Evolutionary conservation across 371 early-diverging fungal species (phyloP).

Genomic region (Syncephalastrum monosporum): DNA sequence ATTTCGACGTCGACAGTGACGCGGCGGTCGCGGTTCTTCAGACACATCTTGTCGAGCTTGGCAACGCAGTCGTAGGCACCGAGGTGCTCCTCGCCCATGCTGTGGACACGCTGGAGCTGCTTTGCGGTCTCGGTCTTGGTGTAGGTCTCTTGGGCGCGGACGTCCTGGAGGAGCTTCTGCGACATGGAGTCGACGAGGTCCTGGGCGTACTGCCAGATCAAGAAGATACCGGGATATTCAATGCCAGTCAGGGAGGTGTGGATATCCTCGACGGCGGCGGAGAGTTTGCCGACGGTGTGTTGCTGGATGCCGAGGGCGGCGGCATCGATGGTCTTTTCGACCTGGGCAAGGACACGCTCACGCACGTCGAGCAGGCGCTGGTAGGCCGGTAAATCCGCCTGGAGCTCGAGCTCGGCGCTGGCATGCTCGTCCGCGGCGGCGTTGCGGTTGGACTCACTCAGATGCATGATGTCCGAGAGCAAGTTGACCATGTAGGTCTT

Average conservation of each 20-base stretch:
- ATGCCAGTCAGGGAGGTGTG: slow-evolving; percentile 64
- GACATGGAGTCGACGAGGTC: slow-evolving; percentile 72
- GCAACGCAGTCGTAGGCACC: slow-evolving; percentile 39
- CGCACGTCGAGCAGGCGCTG: slow-evolving; percentile 53
- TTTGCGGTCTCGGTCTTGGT: slow-evolving; percentile 63
- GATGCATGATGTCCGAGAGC: slow-evolving; percentile 61
- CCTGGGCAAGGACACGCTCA: slow-evolving; percentile 59
- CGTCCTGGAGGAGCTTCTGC: slow-evolving; percentile 59
- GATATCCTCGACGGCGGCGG: slow-evolving; percentile 60
- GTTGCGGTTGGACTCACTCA: slow-evolving; percentile 56
- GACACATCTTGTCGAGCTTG: slow-evolving; percentile 48
- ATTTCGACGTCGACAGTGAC: slow-evolving; percentile 61
- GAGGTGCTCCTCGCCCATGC: slow-evolving; percentile 58
- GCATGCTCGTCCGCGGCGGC: slow-evolving; percentile 40
- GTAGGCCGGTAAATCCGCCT: slow-evolving; percentile 57
- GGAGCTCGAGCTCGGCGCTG: slow-evolving; percentile 41
- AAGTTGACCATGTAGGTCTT: slow-evolving; percentile 87
- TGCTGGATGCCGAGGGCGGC: slow-evolving; percentile 57
- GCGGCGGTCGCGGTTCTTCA: slow-evolving; percentile 41
- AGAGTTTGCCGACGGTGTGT: slow-evolving; percentile 52
- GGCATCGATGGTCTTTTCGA: slow-evolving; percentile 67
- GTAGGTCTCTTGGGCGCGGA: slow-evolving; percentile 64
- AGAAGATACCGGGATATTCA: slow-evolving; percentile 78
- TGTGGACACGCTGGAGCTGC: slow-evolving; percentile 63
- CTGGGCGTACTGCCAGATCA: slow-evolving; percentile 85